phyloP scores from a whole-genome alignment of 2,329 filamentous ascomycete species.

The Penicillium sp. region DNA sequence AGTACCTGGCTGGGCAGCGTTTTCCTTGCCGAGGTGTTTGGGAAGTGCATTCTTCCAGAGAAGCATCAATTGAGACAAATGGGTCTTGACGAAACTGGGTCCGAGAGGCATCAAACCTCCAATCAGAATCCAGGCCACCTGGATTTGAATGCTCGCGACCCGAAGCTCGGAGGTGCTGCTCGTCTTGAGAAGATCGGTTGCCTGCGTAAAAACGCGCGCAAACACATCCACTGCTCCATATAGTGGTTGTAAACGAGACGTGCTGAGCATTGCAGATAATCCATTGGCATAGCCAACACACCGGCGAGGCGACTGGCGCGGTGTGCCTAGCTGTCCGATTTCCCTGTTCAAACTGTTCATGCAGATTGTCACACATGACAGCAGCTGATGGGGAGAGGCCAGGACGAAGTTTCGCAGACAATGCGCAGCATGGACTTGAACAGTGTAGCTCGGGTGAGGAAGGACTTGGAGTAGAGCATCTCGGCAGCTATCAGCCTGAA shows the following conservation, averaged over 20 bases:
- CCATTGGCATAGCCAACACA: slow-evolving; percentile 92
- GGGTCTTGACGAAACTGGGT: slow-evolving; percentile 98
- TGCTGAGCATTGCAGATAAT: slow-evolving; percentile 84
- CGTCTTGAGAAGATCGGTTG: slow-evolving; percentile 86
- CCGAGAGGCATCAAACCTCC: slow-evolving; percentile 95
- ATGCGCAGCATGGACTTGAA: slow-evolving; percentile 84
- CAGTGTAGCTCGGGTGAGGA: slow-evolving; percentile 92
- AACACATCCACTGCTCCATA: slow-evolving; percentile 96
- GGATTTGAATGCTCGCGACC: slow-evolving; percentile 89
- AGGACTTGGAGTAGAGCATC: slow-evolving; percentile 87
- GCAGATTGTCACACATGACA: slow-evolving; percentile 89
- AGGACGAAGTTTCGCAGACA: slow-evolving; percentile 85
- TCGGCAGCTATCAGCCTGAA: slow-evolving; percentile 77
- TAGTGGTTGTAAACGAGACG: slow-evolving; percentile 80
- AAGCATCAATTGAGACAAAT: slow-evolving; percentile 86
- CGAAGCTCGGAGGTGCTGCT: slow-evolving; percentile 88
- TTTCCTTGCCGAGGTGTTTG: slow-evolving; percentile 90
- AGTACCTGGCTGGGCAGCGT: slow-evolving; percentile 76
- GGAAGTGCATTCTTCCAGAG: slow-evolving; percentile 97
- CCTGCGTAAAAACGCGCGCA: slow-evolving; percentile 84
- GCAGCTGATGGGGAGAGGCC: slow-evolving; percentile 85
- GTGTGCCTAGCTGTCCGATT: slow-evolving; percentile 71
- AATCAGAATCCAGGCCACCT: slow-evolving; percentile 96
- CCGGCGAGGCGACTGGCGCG: slow-evolving; percentile 73
- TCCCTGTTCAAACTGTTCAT: slow-evolving; percentile 94